Conservation (phyloP, 805 yeast species). For the Zygosaccharomyces bailii region DNA sequence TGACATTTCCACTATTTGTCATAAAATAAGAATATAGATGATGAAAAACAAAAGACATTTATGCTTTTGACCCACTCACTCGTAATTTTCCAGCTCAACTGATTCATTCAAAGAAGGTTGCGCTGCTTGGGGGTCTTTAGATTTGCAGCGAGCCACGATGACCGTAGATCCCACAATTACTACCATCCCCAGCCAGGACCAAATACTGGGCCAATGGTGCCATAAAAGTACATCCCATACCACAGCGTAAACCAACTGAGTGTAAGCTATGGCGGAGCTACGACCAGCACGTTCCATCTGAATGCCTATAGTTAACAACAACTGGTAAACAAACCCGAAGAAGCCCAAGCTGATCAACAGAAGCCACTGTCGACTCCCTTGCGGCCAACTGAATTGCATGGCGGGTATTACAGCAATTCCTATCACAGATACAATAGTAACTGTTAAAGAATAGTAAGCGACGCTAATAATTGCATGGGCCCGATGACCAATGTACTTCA, state of each 20-base stretch:
- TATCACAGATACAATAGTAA: constrained; percentile 51
- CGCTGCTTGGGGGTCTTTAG: constrained; percentile 21
- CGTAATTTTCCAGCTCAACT: constrained; percentile 6
- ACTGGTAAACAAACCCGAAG: constrained; percentile 81
- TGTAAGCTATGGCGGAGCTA: constrained; percentile 70
- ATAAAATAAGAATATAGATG: too few species aligned
- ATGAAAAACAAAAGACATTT: too few species aligned
- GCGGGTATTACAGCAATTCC: constrained; percentile 57
- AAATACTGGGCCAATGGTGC: constrained; percentile 65
- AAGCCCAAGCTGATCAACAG: constrained; percentile 60
- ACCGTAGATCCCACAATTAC: constrained; percentile 66
- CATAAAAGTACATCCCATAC: constrained; percentile 70
- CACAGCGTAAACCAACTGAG: constrained; percentile 77
- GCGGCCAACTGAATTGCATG: constrained; percentile 58
- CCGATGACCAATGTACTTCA: constrained; percentile 68
- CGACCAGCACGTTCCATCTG: constrained; percentile 77
- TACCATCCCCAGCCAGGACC: constrained; percentile 66
- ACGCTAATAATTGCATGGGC: constrained; percentile 83
- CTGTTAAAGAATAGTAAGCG: constrained; percentile 64
- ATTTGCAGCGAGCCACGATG: constrained; percentile 52
- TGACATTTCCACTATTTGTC: too few species aligned
- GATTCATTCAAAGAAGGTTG: constrained; percentile 14
- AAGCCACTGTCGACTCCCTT: constrained; percentile 60
- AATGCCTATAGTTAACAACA: constrained; percentile 72
- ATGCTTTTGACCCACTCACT: too few species aligned